Evolutionary conservation across 2,329 filamentous ascomycete genomes (phyloP), one percentile per base, ranked within the genome.

Genomic region (Myriangium duriaei): DNA sequence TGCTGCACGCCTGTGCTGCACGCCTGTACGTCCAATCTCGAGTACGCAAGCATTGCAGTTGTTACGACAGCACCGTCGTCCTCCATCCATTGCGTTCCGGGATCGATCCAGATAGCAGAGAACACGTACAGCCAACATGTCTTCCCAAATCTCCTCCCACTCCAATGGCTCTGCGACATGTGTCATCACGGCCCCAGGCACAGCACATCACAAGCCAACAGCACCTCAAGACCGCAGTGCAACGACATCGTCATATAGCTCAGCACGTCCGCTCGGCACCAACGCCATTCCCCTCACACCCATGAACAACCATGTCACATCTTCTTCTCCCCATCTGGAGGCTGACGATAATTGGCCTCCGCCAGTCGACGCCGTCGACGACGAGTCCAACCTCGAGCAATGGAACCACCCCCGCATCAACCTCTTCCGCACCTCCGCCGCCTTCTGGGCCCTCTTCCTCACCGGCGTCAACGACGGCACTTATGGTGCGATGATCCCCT

Each of bases 401-500:
- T 84, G 79, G 80, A 81, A 81, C 49, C 57, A 61, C n/a, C 69
- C 78, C 0, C 54, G 59, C 6, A 61, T 64, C 30, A 82, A 79
- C 51, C 58, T 71, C 4, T 75, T 62, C 47, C 69, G 76, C 28
- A 72, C 73, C 32, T 55, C 71, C 24, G 65, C 72, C 1, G 69
- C 74, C 3, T 73, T 77, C 48, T 73, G 71, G 56, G 67, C 69
- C 4, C 74, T 83, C 45, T 59, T 76, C 13, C 62, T 81, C 19
- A 72, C 80, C 63, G 79, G 79, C 5, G 69, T 77, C 60, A 80
- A 79, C 48, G 79, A 84, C 57, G 78, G 71, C 7, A 71, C 72
- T 15, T 67, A 74, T 31, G 77, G 77, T 30, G 73, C 74, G 61
- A 53, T 67, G 63, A 15, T 14, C 19, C 26, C n/a, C 14, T 18